A percentile compares a stretch with the other conserved stretches of the same genome.
These are phyloP conservation scores for Boletus pseudo-olivaceus DNA, from an alignment of 768 basidiomycete species.

Conservation along the genomic window DNA sequence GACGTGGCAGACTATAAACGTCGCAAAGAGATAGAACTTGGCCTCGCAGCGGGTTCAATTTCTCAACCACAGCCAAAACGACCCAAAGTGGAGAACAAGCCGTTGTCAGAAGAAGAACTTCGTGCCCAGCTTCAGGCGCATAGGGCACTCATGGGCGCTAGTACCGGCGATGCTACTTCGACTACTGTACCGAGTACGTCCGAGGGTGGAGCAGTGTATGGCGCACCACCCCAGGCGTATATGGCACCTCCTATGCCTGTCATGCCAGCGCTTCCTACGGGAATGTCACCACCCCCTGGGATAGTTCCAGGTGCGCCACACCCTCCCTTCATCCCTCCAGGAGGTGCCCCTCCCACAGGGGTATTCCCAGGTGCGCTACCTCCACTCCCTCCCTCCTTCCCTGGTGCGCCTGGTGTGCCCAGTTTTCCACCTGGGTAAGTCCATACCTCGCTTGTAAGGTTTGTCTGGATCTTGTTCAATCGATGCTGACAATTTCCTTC, in stretches of 20 bases:
- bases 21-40: constrained; percentile 91
- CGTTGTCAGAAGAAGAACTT: constrained; percentile 80
- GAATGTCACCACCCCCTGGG: constrained; percentile 37
- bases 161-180: constrained; percentile 31
- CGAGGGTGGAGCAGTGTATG: constrained; percentile 55
- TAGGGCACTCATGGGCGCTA: constrained; percentile 83
- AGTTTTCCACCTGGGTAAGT: constrained; percentile 60
- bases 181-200: constrained; percentile 37
- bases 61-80: constrained; percentile 79
- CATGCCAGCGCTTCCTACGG: constrained; percentile 23
- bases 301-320: constrained; percentile 45
- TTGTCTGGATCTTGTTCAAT: constrained; percentile 13
- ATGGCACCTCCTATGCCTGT: constrained; percentile 38
- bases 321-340: constrained; percentile 36
- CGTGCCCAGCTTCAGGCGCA: constrained; percentile 84
- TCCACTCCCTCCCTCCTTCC: constrained; percentile 38
- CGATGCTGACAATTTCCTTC: constrained; percentile 20
- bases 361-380: constrained; percentile 38
- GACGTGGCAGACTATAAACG: constrained; percentile 96
- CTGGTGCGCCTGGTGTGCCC: constrained; percentile 43
- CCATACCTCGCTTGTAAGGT: constrained; percentile 8
- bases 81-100: constrained; percentile 73
- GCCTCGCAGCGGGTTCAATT: constrained; percentile 77
- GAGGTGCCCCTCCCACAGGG: constrained; percentile 35
- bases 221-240: constrained; percentile 73